Base-by-base conservation (phyloP, 106 monocot genomes). In the Narthecium ossifragum region DNA sequence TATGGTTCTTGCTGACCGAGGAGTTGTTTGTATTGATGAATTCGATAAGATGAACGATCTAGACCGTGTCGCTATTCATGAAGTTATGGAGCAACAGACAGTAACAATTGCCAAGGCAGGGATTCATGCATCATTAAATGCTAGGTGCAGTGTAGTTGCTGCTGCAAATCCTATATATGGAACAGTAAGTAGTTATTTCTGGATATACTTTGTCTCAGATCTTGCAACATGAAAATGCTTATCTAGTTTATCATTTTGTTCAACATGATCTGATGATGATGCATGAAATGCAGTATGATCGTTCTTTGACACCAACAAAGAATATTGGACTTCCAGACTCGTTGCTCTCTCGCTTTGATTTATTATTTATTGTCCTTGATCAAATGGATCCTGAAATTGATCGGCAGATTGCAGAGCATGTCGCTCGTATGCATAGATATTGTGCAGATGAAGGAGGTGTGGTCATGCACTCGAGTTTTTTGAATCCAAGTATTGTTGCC, bases 161-260 rank as follows among this genome's bases (percentile, higher is more conserved):
- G 98, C 98, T 56, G 98, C 98, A 55, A 98, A 98, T 78, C 98
- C 98, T 20, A 98, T 98, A 59, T 98, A 98, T 81, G 98, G 98
- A 39, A 91, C 98, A 55, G 98, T 98, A 66, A 77, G 86, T 63
- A 39, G 12, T 59, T 53, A 39, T 14, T 18, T 34, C 24, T 32
- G 43, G 5, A 15, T 45, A 14, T 64, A 30, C 8, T 40, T 17
- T 50, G 5, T 14, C n/a, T 22, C 9, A 31, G 2, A 25, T 2
- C 33, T 26, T 33, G 22, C 43, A 5, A 57, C 18, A 34, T 51
- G 2, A 51, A 51, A 51, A 51, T 31, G 18, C 1, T 54, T 31
- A 26, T 17, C 12, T 32, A 22, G 7, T 65, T 65, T 22, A 3
- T 0, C 47, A 34, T 38, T 12, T 31, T 0, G 18, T 29, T 51